phyloP scores from a whole-genome alignment of 805 yeast genomes.

The Danielia oregonensis region DNA sequence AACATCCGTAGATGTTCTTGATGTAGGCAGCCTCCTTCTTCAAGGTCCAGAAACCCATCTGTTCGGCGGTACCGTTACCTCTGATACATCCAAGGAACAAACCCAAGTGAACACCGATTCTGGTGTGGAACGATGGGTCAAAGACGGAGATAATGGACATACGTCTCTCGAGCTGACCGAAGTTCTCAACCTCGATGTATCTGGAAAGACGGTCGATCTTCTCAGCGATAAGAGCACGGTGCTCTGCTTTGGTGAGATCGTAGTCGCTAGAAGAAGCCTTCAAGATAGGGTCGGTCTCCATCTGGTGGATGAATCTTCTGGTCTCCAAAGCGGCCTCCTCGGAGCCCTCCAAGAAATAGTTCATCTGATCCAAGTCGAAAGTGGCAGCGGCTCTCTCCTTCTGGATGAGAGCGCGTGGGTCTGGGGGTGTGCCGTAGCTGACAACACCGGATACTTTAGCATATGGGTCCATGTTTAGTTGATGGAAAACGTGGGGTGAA shows the following conservation, averaged over 20 bases:
- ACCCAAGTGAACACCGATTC: conserved; percentile 87
- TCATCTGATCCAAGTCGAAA: conserved; percentile 37
- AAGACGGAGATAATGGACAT: conserved; percentile 55
- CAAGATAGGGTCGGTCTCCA: conserved; percentile 66
- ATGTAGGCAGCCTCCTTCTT: conserved; percentile 59
- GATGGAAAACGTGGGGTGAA: too few relatives aligned
- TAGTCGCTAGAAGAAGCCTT: conserved; percentile 52
- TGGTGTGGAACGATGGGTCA: conserved; percentile 78
- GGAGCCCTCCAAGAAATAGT: conserved; percentile 55
- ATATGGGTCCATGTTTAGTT: conserved; percentile 3
- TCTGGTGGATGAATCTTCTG: conserved; percentile 50
- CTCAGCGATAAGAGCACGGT: conserved; percentile 56
- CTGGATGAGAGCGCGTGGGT: conserved; percentile 32
- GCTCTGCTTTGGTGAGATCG: conserved; percentile 52
- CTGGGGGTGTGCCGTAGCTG: conserved; percentile 21
- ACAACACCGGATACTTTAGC: conserved; percentile 13
- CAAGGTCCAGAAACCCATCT: conserved; percentile 77
- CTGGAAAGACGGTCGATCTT: conserved; percentile 60
- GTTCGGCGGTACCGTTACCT: conserved; percentile 86
- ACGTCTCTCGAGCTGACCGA: conserved; percentile 52
- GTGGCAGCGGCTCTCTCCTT: conserved; percentile 44
- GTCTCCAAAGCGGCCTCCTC: conserved; percentile 38
- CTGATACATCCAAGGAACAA: conserved; percentile 75
- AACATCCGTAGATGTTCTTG: conserved; percentile 59
- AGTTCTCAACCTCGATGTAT: conserved; percentile 52